Percentiles rank a stretch among this genome's conserved stretches.
Evolutionary conservation across 768 basidiomycete genomes (phyloP).

Genomic region (Leccinum ochraceum): DNA sequence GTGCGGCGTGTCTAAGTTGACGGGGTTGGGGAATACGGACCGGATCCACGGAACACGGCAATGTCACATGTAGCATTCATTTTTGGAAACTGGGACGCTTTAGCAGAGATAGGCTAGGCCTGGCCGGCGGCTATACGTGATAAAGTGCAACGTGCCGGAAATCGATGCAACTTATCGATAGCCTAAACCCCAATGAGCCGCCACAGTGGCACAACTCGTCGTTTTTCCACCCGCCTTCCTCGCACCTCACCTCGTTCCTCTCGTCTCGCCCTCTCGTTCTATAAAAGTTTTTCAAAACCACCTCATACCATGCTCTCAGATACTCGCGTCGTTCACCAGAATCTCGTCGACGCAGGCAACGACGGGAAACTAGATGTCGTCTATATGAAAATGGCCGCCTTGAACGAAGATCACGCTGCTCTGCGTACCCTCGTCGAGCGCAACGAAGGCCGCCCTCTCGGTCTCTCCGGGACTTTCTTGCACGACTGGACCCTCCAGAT

Average conservation of each 20-base stretch:
- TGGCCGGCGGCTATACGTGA: not conserved
- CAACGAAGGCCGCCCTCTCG: conserved; percentile 36
- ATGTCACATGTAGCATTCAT: not conserved
- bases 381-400: conserved; percentile 18
- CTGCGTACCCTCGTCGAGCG: conserved; percentile 28
- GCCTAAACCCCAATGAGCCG: not conserved
- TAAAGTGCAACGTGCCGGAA: not conserved
- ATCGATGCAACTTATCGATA: conserved; percentile 1
- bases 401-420: conserved; percentile 25
- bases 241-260: conserved; percentile 2
- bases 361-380: conserved; percentile 23
- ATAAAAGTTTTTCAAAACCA: not conserved
- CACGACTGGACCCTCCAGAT: conserved; percentile 24
- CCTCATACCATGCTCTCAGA: conserved; percentile 7
- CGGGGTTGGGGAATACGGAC: conserved; percentile 2
- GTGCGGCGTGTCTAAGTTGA: conserved; percentile 1
- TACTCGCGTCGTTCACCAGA: conserved; percentile 23
- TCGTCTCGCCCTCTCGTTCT: conserved; percentile 5
- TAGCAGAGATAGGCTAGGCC: not conserved
- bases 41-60: conserved; percentile 10
- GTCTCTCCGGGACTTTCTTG: conserved; percentile 30
- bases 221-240: conserved; percentile 9
- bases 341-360: conserved; percentile 27
- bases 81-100: conserved; percentile 1
- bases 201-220: not conserved